A percentile compares a stretch with the other conserved stretches of the same genome.
phyloP scores from a whole-genome alignment of 257 asterid genomes.

The Dorcoceras hygrometricum region DNA sequence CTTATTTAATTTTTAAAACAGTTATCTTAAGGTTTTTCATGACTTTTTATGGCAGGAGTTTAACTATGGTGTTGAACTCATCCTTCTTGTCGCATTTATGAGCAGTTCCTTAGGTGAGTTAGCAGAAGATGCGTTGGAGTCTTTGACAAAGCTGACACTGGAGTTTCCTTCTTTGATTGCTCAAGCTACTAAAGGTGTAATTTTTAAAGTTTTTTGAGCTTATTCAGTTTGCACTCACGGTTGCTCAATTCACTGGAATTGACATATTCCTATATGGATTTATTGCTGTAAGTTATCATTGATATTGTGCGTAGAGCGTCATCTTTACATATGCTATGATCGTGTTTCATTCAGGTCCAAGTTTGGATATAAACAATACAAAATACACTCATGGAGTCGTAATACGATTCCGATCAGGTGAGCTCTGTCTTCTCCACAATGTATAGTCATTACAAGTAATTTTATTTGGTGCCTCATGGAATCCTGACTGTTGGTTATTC shows the following conservation, averaged over 20 bases:
- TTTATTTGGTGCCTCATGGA: neutral
- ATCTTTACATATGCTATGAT: conserved; percentile 3
- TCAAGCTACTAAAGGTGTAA: conserved; percentile 71
- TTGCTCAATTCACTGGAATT: conserved; percentile 10
- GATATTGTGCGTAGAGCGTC: neutral
- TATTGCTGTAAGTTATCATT: neutral
- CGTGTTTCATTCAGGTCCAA: conserved; percentile 44
- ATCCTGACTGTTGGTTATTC: neutral
- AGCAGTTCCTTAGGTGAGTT: conserved; percentile 50
- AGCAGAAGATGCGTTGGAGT: conserved; percentile 62
- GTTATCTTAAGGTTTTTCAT: neutral
- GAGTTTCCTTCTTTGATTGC: conserved; percentile 70
- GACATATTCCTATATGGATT: neutral
- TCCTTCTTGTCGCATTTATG: conserved; percentile 57
- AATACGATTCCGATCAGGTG: conserved; percentile 30
- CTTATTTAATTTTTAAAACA: conserved; percentile 1
- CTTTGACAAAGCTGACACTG: conserved; percentile 45
- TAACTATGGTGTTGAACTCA: conserved; percentile 66
- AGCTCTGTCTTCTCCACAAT: neutral
- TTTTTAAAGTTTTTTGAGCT: conserved; percentile 10
- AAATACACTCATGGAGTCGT: conserved; percentile 69
- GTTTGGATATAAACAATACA: conserved; percentile 28
- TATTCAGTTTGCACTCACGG: conserved; percentile 8
- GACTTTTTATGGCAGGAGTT: conserved; percentile 63
- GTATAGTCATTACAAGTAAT: neutral